phyloP scores from a whole-genome alignment of 768 basidiomycete genomes.

The Pleurotus pulmonarius region DNA sequence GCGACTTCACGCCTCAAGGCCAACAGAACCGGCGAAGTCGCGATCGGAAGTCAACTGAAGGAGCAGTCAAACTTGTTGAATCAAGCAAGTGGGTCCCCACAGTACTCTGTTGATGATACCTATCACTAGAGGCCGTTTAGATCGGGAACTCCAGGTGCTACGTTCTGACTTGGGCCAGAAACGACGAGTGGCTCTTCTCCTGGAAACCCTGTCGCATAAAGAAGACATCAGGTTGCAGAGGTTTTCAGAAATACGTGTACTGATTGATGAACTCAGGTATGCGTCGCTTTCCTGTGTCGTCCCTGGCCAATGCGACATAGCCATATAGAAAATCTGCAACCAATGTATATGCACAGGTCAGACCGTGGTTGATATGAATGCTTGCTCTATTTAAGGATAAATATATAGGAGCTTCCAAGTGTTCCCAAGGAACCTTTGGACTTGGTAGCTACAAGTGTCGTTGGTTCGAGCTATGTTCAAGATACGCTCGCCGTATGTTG shows the following conservation, averaged over 20 bases:
- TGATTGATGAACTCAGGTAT: conserved; percentile 1
- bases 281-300: neutral
- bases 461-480: neutral
- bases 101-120: neutral
- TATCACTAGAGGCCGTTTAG: neutral
- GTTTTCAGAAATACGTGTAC: neutral
- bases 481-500: neutral
- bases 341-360: neutral
- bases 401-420: neutral
- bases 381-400: neutral
- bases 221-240: neutral
- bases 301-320: neutral
- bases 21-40: neutral
- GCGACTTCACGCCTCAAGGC: conserved; percentile 3
- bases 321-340: neutral
- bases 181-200: neutral
- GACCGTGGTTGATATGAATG: neutral
- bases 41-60: neutral
- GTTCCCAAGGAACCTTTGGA: neutral
- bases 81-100: too few species aligned
- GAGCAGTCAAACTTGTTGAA: neutral
- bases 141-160: neutral
- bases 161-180: neutral
- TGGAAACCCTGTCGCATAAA: neutral
- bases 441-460: neutral